Percentiles rank a stretch among this genome's conserved stretches.
These are phyloP conservation scores for Colletotrichum theobromicola DNA, from an alignment of 2,329 filamentous ascomycete genomes.

Conservation along the genomic window DNA sequence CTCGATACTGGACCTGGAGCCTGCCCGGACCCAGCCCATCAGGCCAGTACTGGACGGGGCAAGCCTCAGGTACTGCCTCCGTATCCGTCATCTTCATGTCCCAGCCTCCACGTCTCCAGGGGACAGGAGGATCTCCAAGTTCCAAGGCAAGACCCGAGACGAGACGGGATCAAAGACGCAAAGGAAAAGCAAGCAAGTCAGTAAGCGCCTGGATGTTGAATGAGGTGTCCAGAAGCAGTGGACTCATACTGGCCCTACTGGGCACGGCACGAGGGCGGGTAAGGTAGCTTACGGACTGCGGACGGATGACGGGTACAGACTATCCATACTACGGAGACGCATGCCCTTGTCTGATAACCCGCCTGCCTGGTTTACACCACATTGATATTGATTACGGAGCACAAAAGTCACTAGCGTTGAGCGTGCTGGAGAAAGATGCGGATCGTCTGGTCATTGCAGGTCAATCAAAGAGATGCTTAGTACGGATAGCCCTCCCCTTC, in stretches of 20 bases:
- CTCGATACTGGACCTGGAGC: not conserved
- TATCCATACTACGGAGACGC: not conserved
- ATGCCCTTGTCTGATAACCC: conserved; percentile 4
- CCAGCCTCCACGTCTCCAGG: not conserved
- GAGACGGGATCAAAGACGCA: not conserved
- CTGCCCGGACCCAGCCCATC: not conserved
- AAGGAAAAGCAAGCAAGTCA: too few relatives aligned
- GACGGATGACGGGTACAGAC: not conserved
- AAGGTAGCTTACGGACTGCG: not conserved
- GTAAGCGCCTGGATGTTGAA: not conserved
- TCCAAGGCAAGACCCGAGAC: not conserved
- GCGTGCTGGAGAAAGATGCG: not conserved
- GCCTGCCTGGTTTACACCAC: not conserved
- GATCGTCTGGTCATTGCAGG: not conserved
- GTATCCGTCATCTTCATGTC: not conserved
- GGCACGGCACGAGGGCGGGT: not conserved
- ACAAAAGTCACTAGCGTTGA: not conserved
- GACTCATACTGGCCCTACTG: conserved; percentile 12
- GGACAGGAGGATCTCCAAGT: not conserved
- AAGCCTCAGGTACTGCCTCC: conserved; percentile 8
- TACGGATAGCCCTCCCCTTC: not conserved
- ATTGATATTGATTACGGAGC: not conserved
- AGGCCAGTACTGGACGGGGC: conserved; percentile 1
- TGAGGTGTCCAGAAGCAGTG: not conserved
- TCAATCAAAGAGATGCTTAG: not conserved